A percentile compares a stretch with the other conserved stretches of the same genome.
phyloP scores from a whole-genome alignment of 495 filamentous ascomycete species.

The Lasiosphaeria miniovina region DNA sequence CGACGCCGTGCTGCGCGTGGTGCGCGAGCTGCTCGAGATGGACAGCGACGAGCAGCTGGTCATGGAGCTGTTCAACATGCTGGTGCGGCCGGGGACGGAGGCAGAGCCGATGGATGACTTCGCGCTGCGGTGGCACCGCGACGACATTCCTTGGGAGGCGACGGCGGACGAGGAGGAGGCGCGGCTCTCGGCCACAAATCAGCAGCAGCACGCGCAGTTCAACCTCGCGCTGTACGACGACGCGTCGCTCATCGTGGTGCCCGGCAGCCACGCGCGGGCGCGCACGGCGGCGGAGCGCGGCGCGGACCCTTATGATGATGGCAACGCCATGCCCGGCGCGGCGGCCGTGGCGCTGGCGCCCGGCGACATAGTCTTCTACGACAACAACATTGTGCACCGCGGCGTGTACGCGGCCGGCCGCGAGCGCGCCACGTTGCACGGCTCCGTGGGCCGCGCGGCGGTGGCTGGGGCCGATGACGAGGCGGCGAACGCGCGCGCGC shows the following conservation, averaged over 20 bases:
- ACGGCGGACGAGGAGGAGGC: constrained; percentile 52
- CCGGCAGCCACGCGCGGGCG: constrained; percentile 64
- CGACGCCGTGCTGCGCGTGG: constrained; percentile 52
- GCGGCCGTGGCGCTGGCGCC: constrained; percentile 60
- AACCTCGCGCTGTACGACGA: constrained; percentile 72
- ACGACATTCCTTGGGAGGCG: constrained; percentile 63
- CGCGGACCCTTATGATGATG: constrained; percentile 54
- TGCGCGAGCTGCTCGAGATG: constrained; percentile 50
- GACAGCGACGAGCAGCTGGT: constrained; percentile 45
- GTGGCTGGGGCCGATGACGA: constrained; percentile 32
- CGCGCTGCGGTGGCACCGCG: constrained; percentile 72
- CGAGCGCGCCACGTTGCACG: constrained; percentile 76
- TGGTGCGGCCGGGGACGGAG: constrained; percentile 55
- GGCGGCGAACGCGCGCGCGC: constrained; percentile 47
- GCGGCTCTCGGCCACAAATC: constrained; percentile 37
- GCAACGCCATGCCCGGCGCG: constrained; percentile 53
- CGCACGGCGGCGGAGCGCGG: constrained; percentile 62
- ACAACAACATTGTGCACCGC: constrained; percentile 83
- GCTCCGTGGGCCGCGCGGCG: constrained; percentile 64
- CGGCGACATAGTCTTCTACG: constrained; percentile 79
- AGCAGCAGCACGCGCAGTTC: constrained; percentile 64
- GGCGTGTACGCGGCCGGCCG: constrained; percentile 63
- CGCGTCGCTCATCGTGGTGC: constrained; percentile 63
- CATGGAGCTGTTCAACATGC: constrained; percentile 78
- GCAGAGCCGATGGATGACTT: constrained; percentile 43